A percentile compares a stretch with the other conserved stretches of the same genome.
Conservation (phyloP, 1,139 yeast species). For the Lodderomyces jiufengensis region DNA sequence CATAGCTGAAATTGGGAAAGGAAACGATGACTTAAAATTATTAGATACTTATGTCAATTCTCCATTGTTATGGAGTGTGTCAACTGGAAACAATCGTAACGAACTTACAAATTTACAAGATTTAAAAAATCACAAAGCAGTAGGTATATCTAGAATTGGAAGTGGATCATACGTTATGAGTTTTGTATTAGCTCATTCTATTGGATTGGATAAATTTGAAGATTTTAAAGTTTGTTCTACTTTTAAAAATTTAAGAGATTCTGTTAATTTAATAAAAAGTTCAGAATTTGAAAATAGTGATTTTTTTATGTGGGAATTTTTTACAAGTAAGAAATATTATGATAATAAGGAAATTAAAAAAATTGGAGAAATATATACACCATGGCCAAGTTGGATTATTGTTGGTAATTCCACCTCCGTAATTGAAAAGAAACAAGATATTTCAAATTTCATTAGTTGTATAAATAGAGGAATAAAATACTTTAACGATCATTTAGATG, state of each 20-base stretch:
- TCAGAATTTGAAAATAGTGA: conserved; percentile 45
- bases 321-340: conserved; percentile 82
- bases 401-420: conserved; percentile 44
- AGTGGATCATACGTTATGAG: conserved; percentile 92
- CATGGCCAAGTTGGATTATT: conserved; percentile 96
- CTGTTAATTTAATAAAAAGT: conserved; percentile 52
- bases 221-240: conserved; percentile 60
- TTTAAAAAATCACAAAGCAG: conserved; percentile 48
- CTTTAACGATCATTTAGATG: conserved; percentile 57
- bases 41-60: conserved; percentile 81
- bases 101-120: conserved; percentile 51
- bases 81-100: conserved; percentile 62
- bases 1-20: conserved; percentile 76
- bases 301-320: conserved; percentile 95
- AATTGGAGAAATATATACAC: conserved; percentile 87
- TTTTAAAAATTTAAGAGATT: conserved; percentile 72
- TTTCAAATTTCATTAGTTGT: conserved; percentile 47
- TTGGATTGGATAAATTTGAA: conserved; percentile 44
- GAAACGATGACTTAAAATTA: conserved; percentile 57
- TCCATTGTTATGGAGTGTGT: conserved; percentile 87
- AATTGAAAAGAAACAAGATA: conserved; percentile 21
- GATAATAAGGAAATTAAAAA: conserved; percentile 74
- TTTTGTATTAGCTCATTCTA: conserved; percentile 66
- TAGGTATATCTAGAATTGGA: conserved; percentile 88
- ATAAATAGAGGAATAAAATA: conserved; percentile 66